Base-by-base conservation (phyloP, 805 yeast species). In the Kurtzmaniella cleridarum region DNA sequence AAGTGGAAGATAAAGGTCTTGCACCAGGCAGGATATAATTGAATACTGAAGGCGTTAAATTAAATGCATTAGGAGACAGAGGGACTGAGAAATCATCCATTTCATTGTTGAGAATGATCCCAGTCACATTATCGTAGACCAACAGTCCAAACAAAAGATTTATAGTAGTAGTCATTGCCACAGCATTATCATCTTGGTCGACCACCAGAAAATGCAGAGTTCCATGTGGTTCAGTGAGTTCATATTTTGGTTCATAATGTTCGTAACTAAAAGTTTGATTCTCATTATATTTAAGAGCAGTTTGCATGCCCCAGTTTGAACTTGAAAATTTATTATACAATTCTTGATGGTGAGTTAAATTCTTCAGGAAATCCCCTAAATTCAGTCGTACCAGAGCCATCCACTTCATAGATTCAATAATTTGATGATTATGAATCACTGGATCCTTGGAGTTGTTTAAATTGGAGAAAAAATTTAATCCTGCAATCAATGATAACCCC, bases 61-160 rank as follows among this genome's bases (percentile, higher is more conserved):
- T 84, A 60, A 89, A 91, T 12, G 88, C 82, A 59, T 91, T 91
- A 13, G 75, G 67, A 6, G 71, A 64, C 12, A 75, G 68, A 1
- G 93, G 89, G 26, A 76, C 68, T 7, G 95, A 83, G 53, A 91
- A 91, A 56, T 91, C 98, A 59, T 91, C 97, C 96, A 91, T 90
- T 59, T 91, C 88, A 49, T 87, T 79, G 62, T 91, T 91, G 52
- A 91, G 62, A 8, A 91, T 72, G 7, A 91, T 66, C 2, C 97
- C 98, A 0, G 98, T 90, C 1, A 43, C 57, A 1, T 82, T 80
- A 56, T 91, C 97, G 55, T 82, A 84, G 5, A 91, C 82, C 49
- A 79, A 55, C 10, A 93, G 80, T 0, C 98, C 98, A 62, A 89
- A 91, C 30, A 77, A 56, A 38, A 89, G 62, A 55, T 91, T 91